Percentiles rank a stretch among this genome's conserved stretches.
Evolutionary conservation across 2,329 filamentous ascomycete genomes (phyloP).

Genomic region (Colletotrichum simmondsii): DNA sequence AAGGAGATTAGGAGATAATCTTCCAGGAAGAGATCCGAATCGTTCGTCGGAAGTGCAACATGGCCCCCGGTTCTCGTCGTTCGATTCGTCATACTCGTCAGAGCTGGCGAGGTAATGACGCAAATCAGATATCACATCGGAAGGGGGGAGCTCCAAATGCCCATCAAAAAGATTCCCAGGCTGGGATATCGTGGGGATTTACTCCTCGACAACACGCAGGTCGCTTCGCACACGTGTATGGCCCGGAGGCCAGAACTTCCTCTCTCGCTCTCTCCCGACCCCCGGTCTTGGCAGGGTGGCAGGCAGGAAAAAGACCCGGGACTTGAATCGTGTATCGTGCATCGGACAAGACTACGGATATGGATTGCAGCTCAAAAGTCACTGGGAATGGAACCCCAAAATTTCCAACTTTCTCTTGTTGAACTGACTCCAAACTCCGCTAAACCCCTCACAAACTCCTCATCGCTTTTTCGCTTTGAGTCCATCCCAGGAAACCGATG

Average conservation of each 20-base stretch:
- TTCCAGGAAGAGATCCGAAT: background rate
- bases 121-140: constrained; percentile 24
- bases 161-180: constrained; percentile 1
- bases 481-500: background rate
- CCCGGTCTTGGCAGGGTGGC: background rate
- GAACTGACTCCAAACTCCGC: background rate
- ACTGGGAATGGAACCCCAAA: background rate
- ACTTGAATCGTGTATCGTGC: constrained; percentile 2
- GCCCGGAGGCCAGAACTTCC: background rate
- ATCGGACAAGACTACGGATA: background rate
- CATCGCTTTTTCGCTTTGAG: background rate
- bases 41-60: background rate
- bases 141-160: background rate
- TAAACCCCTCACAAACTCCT: background rate
- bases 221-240: background rate
- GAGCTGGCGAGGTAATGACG: constrained; percentile 18
- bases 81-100: constrained; percentile 16
- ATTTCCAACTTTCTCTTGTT: background rate
- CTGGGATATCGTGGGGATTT: background rate
- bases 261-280: background rate
- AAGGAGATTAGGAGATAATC: background rate
- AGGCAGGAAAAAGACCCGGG: background rate
- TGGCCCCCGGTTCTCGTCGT: background rate
- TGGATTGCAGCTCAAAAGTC: too few relatives aligned
- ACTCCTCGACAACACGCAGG: background rate